phyloP scores from a whole-genome alignment of 257 asterid species.

The Solanum chiquidenum region DNA sequence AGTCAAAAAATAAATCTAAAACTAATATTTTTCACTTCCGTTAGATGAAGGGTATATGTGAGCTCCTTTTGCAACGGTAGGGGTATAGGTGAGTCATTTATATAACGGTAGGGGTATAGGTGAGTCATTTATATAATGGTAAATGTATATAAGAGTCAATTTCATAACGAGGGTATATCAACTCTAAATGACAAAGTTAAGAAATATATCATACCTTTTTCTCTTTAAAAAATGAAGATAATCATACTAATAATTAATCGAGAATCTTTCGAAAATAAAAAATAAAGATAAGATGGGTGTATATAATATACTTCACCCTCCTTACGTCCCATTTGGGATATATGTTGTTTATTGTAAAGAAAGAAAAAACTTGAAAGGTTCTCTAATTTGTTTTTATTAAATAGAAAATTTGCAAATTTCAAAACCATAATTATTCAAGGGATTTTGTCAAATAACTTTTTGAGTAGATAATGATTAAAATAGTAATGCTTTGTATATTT shows the following conservation, averaged over 20 bases:
- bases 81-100: too few relatives aligned
- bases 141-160: too few relatives aligned
- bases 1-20: not conserved
- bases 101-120: too few relatives aligned
- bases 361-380: not conserved
- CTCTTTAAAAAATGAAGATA: too few relatives aligned
- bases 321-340: not conserved
- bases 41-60: too few relatives aligned
- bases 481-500: not conserved
- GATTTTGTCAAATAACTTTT: not conserved
- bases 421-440: not conserved
- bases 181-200: too few relatives aligned
- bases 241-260: not conserved
- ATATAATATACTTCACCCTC: not conserved
- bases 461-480: not conserved
- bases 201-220: accelerated
- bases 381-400: not conserved
- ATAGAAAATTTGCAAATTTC: not conserved
- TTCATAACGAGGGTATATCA: not conserved
- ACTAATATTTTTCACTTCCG: not conserved
- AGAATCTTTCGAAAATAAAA: too few relatives aligned
- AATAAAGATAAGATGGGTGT: not conserved
- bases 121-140: too few relatives aligned
- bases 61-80: too few relatives aligned
- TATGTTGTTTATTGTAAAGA: not conserved